Base-by-base conservation (phyloP, 2,329 filamentous ascomycete genomes). In the Alternaria conjuncta region DNA sequence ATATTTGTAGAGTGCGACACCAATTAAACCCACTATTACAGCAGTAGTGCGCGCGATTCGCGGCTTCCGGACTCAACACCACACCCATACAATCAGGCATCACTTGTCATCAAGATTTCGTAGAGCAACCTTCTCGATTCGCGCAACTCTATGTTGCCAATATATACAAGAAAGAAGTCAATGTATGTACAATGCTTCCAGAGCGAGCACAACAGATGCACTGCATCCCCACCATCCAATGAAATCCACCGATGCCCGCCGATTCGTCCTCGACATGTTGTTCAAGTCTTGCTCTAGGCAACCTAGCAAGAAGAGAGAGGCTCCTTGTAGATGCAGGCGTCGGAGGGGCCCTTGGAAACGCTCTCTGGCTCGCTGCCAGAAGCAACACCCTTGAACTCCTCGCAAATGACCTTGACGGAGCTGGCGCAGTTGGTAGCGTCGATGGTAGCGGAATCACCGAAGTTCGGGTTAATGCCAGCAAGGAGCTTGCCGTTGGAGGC, bases 401-500 rank as follows among this genome's bases (percentile, higher is more conserved):
- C 68, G 67, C 77, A 79, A 55, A 79, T 71, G 15, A 63, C 64
- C 67, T 78, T 73, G 55, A 74, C 71, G 55, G 57, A 64, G 15
- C 68, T 68, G 49, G 71, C 70, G 62, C 76, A 77, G 41, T 71
- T 75, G 36, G 60, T 43, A 54, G 72, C 1, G 80, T 83, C 81
- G 65, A 83, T 83, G 0, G 82, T 83, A 65, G 85, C 84, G 21
- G 82, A 82, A 65, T 85, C 84, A 15, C 83, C 84, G 64, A 82
- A 86, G 80, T 86, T 86, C 51, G 78, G 78, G 78, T 86, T 86
- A 72, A 86, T 85, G 30, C 84, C 83, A 62, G 78, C 83, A 26
- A 84, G 78, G 54, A 78, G 71, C 61, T 84, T 84, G 60, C 79
- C 75, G 44, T 77, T 73, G 64, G 80, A 79, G 54, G 82, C 82